phyloP scores from a whole-genome alignment of 441 rosid genomes.

The Populus trichocarpa region DNA sequence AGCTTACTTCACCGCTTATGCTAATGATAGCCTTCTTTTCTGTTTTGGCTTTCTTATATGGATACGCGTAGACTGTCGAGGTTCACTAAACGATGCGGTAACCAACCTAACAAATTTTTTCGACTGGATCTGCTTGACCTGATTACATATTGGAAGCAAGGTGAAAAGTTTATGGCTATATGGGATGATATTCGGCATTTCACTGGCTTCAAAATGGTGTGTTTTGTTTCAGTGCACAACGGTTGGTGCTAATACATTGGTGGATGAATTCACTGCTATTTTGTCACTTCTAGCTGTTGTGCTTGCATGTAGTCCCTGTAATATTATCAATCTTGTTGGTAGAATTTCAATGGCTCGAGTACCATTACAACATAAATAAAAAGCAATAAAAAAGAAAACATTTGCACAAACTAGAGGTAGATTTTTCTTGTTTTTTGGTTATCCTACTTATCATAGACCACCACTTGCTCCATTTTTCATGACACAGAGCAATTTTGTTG shows the following conservation, averaged over 20 bases:
- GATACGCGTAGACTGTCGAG: neutral
- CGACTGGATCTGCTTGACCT: conserved; percentile 10
- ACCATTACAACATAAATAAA: conserved; percentile 6
- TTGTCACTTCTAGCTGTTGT: conserved; percentile 9
- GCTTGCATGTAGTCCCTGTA: neutral
- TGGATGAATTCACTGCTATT: neutral
- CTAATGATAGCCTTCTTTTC: neutral
- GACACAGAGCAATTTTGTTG: neutral
- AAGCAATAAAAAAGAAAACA: neutral
- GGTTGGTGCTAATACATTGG: neutral
- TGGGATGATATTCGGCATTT: neutral
- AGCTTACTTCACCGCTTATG: conserved; percentile 17
- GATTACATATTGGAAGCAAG: neutral
- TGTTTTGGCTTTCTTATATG: conserved; percentile 7
- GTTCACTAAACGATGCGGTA: neutral
- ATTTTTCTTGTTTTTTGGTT: neutral
- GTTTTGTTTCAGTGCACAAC: neutral
- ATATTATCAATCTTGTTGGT: conserved; percentile 6
- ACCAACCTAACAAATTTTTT: neutral
- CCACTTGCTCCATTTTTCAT: neutral
- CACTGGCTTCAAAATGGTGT: neutral
- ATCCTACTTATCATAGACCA: neutral
- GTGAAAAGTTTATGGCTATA: neutral
- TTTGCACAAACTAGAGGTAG: neutral
- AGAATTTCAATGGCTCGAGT: conserved; percentile 9